Percentiles rank a stretch among this genome's conserved stretches.
Conservation (phyloP, 2,329 filamentous ascomycete genomes). For the Tolypocladium sp. region DNA sequence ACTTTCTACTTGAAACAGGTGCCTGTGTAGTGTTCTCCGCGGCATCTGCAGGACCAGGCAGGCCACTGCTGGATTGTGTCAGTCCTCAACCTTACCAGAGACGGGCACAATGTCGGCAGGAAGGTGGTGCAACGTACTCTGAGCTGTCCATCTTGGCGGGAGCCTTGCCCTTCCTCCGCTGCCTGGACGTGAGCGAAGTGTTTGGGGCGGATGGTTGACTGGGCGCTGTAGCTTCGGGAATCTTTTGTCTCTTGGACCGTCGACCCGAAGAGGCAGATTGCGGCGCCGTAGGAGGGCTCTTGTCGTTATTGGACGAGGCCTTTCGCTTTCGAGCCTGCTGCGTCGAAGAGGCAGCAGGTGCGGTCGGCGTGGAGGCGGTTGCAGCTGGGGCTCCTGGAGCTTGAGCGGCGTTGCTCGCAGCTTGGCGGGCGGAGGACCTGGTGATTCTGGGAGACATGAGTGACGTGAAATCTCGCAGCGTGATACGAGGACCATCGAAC, state of each 20-base stretch:
- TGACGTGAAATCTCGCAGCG: constrained; percentile 24
- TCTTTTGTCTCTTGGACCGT: constrained; percentile 64
- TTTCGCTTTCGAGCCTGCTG: constrained; percentile 68
- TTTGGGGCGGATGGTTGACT: constrained; percentile 19
- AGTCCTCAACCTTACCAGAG: constrained; percentile 1
- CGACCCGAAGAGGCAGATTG: constrained; percentile 33
- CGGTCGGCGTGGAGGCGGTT: constrained; percentile 23
- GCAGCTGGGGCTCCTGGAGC: constrained; percentile 26
- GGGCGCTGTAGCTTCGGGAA: constrained; percentile 37
- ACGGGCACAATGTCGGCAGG: background rate
- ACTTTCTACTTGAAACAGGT: constrained; percentile 62
- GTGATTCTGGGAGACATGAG: constrained; percentile 97
- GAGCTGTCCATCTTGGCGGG: constrained; percentile 62
- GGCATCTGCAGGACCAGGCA: constrained; percentile 50
- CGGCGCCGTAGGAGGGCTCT: constrained; percentile 26
- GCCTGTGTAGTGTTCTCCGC: constrained; percentile 47
- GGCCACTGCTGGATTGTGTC: constrained; percentile 11
- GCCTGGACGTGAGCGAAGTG: constrained; percentile 25
- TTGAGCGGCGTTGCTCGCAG: constrained; percentile 53
- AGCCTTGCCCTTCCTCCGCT: constrained; percentile 53
- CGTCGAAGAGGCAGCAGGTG: constrained; percentile 19
- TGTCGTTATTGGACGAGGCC: constrained; percentile 45
- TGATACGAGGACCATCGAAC: constrained; percentile 16
- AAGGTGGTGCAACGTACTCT: constrained; percentile 40
- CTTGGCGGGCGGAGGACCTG: constrained; percentile 87